Base-by-base conservation (phyloP, 352 stramenopile species). In the Phytophthora rubi region DNA sequence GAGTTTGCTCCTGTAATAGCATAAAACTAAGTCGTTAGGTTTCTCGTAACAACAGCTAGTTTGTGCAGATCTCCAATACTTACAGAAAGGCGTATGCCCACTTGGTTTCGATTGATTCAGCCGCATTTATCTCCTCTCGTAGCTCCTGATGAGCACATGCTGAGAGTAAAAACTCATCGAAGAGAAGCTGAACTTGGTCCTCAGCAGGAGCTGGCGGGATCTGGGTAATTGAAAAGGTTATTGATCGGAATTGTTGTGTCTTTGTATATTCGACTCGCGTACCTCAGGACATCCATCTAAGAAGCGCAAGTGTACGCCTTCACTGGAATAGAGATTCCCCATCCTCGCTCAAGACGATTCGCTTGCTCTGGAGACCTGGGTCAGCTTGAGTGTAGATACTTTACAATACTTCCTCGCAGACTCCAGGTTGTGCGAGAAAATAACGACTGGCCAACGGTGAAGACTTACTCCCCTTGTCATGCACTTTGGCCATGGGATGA, bases 81-180 rank as follows among this genome's bases (percentile, higher is more conserved):
- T 76, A 90, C 77, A 93, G 56, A 64, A 83, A 89, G n/a, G 79
- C 57, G 65, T 90, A 90, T 54, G 85, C 79, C 86, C 86, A 93
- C 77, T 93, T 92, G 26, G 78, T 83, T 48, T 83, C 74, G 21
- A 77, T 70, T 0, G 79, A 75, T 55, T 92, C 84, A 10, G 83
- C 59, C 2, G 59, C 18, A 33, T 68, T 76, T 4, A 93, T 48
- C 35, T 93, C 82, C 2, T 83, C 73, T 0, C 70, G 49, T 16
- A 88, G 62, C 16, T 71, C 57, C 0, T 58, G 5, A 0, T 80
- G 39, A 12, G 82, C 68, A 7, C 62, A 49, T 16, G 77, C 81
- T 9, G 53, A 52, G 21, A 62, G 54, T 12, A 93, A 48, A 0
- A 93, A 47, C n/a, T 77, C 74, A 23, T 86, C 64, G 51, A 93